These are phyloP conservation scores for Rhynchospora breviuscula DNA, from an alignment of 176 grass and related monocot species.

Conservation along the genomic window DNA sequence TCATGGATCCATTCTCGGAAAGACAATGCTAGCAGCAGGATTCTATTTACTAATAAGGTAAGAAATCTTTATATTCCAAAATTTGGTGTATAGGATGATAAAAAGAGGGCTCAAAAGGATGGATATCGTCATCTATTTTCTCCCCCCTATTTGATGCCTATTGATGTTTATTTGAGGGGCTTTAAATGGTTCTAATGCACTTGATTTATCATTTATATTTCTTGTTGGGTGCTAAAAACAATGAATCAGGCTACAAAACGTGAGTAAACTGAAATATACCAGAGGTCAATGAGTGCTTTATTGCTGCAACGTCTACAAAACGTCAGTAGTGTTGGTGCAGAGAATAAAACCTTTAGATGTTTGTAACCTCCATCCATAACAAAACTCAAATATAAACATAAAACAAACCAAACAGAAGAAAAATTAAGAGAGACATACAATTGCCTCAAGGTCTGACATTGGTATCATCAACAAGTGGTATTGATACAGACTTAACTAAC, in stretches of 20 bases:
- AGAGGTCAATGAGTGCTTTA: neutral
- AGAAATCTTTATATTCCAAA: neutral
- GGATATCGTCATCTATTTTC: neutral
- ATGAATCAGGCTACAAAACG: neutral
- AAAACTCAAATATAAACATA: neutral
- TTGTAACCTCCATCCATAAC: no score
- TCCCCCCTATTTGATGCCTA: neutral
- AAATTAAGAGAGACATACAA: neutral
- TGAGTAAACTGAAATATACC: neutral
- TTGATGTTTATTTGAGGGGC: no score
- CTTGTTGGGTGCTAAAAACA: neutral
- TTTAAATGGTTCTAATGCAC: no score
- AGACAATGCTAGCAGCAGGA: constrained; percentile 26
- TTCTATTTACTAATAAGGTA: constrained; percentile 48
- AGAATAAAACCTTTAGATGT: neutral
- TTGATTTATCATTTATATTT: neutral
- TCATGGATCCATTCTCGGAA: constrained; percentile 46
- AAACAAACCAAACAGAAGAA: neutral
- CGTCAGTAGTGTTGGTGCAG: neutral
- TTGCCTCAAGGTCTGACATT: neutral
- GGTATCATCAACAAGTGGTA: neutral
- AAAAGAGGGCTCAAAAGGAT: neutral
- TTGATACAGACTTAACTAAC: neutral
- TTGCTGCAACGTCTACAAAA: neutral
- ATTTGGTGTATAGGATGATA: neutral